Evolutionary conservation across 805 yeast genomes (phyloP).

Genomic region (Torulaspora gathmanii): DNA sequence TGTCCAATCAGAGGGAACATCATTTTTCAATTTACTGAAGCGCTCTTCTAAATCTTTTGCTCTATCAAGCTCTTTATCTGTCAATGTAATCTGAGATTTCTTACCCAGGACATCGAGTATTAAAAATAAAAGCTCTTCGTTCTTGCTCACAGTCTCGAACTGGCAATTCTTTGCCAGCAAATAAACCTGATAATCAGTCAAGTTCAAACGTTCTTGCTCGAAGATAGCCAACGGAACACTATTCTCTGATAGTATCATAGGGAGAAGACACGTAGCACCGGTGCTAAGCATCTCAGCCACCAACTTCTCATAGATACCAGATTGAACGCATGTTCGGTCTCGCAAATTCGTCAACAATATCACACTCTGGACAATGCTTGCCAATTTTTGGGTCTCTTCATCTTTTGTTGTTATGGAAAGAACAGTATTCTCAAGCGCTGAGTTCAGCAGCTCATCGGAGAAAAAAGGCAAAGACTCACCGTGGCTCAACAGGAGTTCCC

Average conservation of each 20-base stretch:
- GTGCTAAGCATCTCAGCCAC: constrained; percentile 14
- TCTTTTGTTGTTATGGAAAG: constrained; percentile 38
- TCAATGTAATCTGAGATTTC: constrained; percentile 6
- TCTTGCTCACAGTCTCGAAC: constrained; percentile 9
- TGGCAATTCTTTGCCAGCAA: constrained; percentile 13
- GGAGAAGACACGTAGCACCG: constrained; percentile 13
- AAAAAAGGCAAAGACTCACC: constrained; percentile 7
- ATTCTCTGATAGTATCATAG: constrained; percentile 11
- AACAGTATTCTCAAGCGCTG: constrained; percentile 38
- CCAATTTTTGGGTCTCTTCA: constrained; percentile 28
- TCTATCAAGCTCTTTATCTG: constrained; percentile 19
- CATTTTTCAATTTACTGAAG: constrained; percentile 3
- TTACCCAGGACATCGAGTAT: constrained; percentile 19
- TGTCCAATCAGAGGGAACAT: constrained; percentile 3
- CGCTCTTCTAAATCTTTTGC: constrained; percentile 4
- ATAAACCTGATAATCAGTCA: constrained; percentile 21
- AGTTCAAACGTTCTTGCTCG: constrained; percentile 8
- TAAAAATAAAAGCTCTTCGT: constrained; percentile 12
- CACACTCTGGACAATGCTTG: constrained; percentile 24
- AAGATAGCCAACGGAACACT: constrained; percentile 11
- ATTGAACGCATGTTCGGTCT: constrained; percentile 6
- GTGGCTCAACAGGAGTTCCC: constrained; percentile 42
- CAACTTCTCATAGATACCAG: constrained; percentile 15
- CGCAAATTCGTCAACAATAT: constrained; percentile 24
- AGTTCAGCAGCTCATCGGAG: constrained; percentile 27